A percentile compares a stretch with the other conserved stretches of the same genome.
These are phyloP conservation scores for Diaporthe ampelina DNA, from an alignment of 2,329 filamentous ascomycete genomes.

Conservation along the genomic window DNA sequence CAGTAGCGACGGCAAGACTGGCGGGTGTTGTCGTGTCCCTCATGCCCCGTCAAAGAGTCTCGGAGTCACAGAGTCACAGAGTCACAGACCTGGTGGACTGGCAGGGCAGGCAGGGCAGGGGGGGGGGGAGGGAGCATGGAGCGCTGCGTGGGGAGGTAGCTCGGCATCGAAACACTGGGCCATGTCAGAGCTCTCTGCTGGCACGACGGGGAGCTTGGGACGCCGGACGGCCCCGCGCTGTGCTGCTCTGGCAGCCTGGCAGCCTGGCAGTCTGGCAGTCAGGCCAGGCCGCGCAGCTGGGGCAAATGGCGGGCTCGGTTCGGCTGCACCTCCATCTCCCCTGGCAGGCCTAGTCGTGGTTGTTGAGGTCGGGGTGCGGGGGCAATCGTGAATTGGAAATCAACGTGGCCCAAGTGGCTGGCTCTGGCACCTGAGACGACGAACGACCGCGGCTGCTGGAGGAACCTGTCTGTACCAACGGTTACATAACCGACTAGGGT, in stretches of 20 bases:
- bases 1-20: not conserved
- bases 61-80: not conserved
- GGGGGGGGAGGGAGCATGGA: not conserved
- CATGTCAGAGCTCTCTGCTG: slow-evolving; percentile 14
- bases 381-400: slow-evolving; percentile 9
- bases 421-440: no score
- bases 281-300: no score
- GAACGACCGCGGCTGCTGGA: no score
- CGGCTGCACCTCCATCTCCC: no score
- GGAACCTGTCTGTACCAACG: no score
- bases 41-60: no score
- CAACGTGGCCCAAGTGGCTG: slow-evolving; percentile 25
- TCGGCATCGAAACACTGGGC: slow-evolving; percentile 27
- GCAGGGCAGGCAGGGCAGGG: not conserved
- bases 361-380: not conserved
- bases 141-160: not conserved
- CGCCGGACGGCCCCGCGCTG: not conserved
- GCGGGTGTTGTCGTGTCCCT: not conserved
- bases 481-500: no score
- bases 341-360: no score
- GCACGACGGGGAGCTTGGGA: not conserved
- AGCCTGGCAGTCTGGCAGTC: not conserved
- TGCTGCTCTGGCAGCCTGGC: not conserved
- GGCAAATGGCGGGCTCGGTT: not conserved
- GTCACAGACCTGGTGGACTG: slow-evolving; percentile 4